Conservation (phyloP, 2,329 filamentous ascomycete species). For the Phaeosphaeria sp. region DNA sequence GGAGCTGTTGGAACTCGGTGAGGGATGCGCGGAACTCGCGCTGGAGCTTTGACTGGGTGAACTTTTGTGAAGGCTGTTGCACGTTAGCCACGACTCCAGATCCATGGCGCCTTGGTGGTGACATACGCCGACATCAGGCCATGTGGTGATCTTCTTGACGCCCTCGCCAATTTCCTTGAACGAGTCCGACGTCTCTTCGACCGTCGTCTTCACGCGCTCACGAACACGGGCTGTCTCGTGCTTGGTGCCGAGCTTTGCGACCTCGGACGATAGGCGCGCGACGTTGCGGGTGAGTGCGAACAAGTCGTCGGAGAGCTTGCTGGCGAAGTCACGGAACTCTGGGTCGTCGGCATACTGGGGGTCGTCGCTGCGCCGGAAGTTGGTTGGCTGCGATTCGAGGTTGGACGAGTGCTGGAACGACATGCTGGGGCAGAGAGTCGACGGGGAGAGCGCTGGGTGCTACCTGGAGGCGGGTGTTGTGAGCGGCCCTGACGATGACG, state of each 20-base stretch:
- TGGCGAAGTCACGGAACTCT: slow-evolving; percentile 83
- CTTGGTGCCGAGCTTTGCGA: slow-evolving; percentile 84
- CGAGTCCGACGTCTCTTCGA: slow-evolving; percentile 83
- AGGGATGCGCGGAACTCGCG: slow-evolving; percentile 90
- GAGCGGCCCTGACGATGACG: slow-evolving; percentile 33
- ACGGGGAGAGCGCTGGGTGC: slow-evolving; percentile 12
- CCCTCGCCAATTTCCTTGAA: slow-evolving; percentile 95
- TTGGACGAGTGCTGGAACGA: slow-evolving; percentile 88
- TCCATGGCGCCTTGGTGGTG: slow-evolving; percentile 30
- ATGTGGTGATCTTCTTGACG: slow-evolving; percentile 88
- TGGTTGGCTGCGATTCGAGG: slow-evolving; percentile 79
- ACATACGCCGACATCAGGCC: slow-evolving; percentile 74
- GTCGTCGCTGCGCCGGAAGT: slow-evolving; percentile 71
- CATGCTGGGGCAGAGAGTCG: slow-evolving; percentile 62
- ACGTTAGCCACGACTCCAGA: slow-evolving; percentile 21
- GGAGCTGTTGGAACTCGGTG: slow-evolving; percentile 90
- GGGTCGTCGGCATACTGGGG: slow-evolving; percentile 87
- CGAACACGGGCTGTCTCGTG: slow-evolving; percentile 90
- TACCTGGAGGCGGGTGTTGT: slow-evolving; percentile 33
- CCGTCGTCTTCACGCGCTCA: slow-evolving; percentile 84
- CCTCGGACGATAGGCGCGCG: slow-evolving; percentile 80
- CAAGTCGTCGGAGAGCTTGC: slow-evolving; percentile 83
- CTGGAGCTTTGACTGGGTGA: slow-evolving; percentile 92
- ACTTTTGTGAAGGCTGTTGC: slow-evolving; percentile 85
- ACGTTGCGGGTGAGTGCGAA: slow-evolving; percentile 91